Base-by-base conservation (phyloP, 83 land plant genomes). In the Picea abies region DNA sequence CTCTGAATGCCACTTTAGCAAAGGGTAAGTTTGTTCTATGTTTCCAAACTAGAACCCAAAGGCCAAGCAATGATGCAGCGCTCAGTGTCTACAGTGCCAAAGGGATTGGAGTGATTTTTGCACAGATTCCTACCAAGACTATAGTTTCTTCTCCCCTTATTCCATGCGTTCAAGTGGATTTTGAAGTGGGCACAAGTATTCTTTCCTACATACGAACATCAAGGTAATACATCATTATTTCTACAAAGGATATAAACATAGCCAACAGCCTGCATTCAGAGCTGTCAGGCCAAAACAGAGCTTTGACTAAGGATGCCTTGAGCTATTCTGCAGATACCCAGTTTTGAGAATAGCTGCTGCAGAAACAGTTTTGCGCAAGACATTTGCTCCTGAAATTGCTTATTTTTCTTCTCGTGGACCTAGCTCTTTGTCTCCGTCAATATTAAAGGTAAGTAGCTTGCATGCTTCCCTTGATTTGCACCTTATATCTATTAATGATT, bases 321-420 rank as follows among this genome's bases (percentile, higher is more conserved):
- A 22, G 77, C 44, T 73, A 44, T 47, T 60, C 63, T 25, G 58
- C 87, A 90, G 91, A 63, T 85, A 73, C 63, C 91, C 92, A 25
- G 25, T 67, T 7, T 68, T 88, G 61, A 88, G 82, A 78, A 81
- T 88, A 63, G 83, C 79, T 64, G 39, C 47, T 22, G 41, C 88
- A 32, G 84, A 83, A 63, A 90, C 91, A 64, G 82, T 65, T 15
- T 52, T 89, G 16, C 87, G 89, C 49, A 80, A 69, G 65, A 63
- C 82, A 62, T n/a, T 83, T 23, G 39, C 91, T 52, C 91, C 92
- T 49, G 83, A 89, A 41, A 79, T 90, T 25, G 91, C 91, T 19
- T 82, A 58, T 68, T 90, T 88, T 82, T 90, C 92, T 39, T 86
- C 92, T 75, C 25, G 91, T 69, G 92, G 92, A 58, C 92, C 92